Conservation (phyloP, 768 basidiomycete genomes). For the Agaricus sinodeliciosus region DNA sequence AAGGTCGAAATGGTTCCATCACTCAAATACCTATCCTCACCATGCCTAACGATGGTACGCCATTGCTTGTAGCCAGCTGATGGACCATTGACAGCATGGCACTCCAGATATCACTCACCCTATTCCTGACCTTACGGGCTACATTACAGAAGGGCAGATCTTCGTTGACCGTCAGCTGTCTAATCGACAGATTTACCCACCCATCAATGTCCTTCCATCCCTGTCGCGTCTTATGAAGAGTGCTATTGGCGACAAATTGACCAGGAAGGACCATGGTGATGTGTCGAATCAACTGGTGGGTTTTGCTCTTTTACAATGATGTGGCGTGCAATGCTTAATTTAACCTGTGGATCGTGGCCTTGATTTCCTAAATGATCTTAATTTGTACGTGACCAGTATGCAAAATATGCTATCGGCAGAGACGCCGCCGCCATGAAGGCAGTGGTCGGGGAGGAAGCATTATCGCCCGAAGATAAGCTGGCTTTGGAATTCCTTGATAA, state of each 20-base stretch:
- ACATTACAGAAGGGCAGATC: constrained; percentile 99
- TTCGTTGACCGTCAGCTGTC: constrained; percentile 95
- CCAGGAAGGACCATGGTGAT: constrained; percentile 97
- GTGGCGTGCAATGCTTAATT: constrained; percentile 1
- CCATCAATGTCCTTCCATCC: constrained; percentile 98
- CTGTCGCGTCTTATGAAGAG: constrained; percentile 99
- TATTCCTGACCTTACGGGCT: constrained; percentile 98
- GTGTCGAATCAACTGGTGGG: constrained; percentile 96
- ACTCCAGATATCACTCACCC: constrained; percentile 96
- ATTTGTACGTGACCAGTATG: constrained; percentile 53
- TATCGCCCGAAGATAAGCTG: constrained; percentile 92
- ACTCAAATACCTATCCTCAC: constrained; percentile 99
- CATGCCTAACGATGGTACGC: constrained; percentile 97
- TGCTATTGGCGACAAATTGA: constrained; percentile 96
- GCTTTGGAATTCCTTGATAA: constrained; percentile 97
- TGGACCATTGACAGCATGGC: constrained; percentile 10
- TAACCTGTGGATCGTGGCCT: background rate
- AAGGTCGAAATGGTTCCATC: constrained; percentile 98
- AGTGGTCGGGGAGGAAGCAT: constrained; percentile 96
- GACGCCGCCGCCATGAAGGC: constrained; percentile 99
- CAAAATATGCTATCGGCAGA: constrained; percentile 96
- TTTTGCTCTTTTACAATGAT: constrained; percentile 12
- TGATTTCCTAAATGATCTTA: background rate
- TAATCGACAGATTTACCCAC: constrained; percentile 97
- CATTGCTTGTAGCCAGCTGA: constrained; percentile 12